A percentile compares a stretch with the other conserved stretches of the same genome.
These are phyloP conservation scores for Scedosporium minutisporum DNA, from an alignment of 2,329 filamentous ascomycete genomes.

Conservation along the genomic window DNA sequence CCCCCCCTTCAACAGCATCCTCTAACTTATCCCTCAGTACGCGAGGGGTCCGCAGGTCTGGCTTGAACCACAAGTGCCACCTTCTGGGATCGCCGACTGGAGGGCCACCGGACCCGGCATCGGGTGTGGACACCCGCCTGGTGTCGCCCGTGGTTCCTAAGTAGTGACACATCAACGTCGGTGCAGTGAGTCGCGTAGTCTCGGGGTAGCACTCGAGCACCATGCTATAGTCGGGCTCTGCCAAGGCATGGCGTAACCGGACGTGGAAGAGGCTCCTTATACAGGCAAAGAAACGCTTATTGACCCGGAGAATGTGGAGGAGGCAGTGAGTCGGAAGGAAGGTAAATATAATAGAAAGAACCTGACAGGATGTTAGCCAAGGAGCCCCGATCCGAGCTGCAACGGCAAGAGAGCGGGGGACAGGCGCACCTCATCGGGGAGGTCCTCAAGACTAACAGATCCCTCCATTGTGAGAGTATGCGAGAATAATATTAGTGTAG, in stretches of 20 bases:
- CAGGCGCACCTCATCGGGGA: background rate
- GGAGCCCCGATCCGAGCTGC: background rate
- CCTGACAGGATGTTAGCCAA: background rate
- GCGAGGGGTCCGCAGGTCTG: conserved; percentile 32
- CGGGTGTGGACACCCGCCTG: conserved; percentile 2
- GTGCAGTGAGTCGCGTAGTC: conserved; percentile 55
- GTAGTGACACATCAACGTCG: conserved; percentile 58
- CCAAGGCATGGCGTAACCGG: conserved; percentile 48
- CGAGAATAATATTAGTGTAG: background rate
- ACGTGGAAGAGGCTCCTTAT: conserved; percentile 52
- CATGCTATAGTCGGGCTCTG: conserved; percentile 52
- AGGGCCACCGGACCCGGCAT: conserved; percentile 6
- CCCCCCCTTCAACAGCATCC: conserved; percentile 15
- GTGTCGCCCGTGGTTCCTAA: conserved; percentile 38
- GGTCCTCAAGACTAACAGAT: background rate
- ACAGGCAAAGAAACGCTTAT: conserved; percentile 49
- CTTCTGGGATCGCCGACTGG: conserved; percentile 32
- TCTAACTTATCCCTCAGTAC: conserved; percentile 4
- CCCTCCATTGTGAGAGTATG: background rate
- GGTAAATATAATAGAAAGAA: conserved; percentile 12
- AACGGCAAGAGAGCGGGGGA: background rate
- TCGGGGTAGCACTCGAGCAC: conserved; percentile 75
- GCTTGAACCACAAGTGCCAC: conserved; percentile 64
- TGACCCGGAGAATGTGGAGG: conserved; percentile 46
- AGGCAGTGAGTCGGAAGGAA: conserved; percentile 35